These are phyloP conservation scores for Endocalyx cinctus DNA, from an alignment of 2,329 filamentous ascomycete species.

Conservation along the genomic window DNA sequence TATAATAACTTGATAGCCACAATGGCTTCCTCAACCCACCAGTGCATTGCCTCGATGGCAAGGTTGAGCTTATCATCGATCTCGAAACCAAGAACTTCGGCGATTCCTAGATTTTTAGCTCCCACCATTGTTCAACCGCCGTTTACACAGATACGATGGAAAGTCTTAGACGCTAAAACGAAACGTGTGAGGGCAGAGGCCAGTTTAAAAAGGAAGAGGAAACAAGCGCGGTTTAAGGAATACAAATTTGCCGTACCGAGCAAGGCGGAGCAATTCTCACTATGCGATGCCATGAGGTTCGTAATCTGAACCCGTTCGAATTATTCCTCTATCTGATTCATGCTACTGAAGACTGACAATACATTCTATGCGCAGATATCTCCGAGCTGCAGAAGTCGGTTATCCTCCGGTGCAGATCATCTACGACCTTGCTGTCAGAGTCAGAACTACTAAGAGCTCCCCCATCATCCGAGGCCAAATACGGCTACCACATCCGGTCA, in stretches of 20 bases:
- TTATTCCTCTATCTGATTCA: no score
- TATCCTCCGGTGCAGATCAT: conserved; percentile 67
- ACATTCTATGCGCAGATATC: conserved; percentile 57
- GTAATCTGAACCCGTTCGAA: conserved; percentile 17
- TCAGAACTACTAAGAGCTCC: conserved; percentile 80
- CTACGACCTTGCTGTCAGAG: conserved; percentile 82
- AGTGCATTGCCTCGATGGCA: conserved; percentile 52
- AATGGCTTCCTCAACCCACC: conserved; percentile 50
- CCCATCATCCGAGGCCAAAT: conserved; percentile 84
- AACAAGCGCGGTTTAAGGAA: conserved; percentile 61
- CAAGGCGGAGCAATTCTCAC: conserved; percentile 66
- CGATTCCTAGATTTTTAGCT: conserved; percentile 46
- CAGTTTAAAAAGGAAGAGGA: conserved; percentile 50
- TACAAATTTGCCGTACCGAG: conserved; percentile 61
- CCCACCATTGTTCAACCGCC: conserved; percentile 40
- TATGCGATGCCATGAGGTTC: conserved; percentile 91
- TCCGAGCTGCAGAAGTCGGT: conserved; percentile 90
- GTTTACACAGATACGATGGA: no score
- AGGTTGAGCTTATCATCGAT: conserved; percentile 41
- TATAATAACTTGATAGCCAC: conserved; percentile 13
- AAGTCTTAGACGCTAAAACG: conserved; percentile 27
- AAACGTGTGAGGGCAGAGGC: conserved; percentile 47
- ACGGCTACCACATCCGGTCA: conserved; percentile 82
- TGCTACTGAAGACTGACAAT: conserved; percentile 4
- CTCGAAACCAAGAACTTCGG: conserved; percentile 35